Conservation (phyloP, 208 protist genomes). For the Angomonas deanei region DNA sequence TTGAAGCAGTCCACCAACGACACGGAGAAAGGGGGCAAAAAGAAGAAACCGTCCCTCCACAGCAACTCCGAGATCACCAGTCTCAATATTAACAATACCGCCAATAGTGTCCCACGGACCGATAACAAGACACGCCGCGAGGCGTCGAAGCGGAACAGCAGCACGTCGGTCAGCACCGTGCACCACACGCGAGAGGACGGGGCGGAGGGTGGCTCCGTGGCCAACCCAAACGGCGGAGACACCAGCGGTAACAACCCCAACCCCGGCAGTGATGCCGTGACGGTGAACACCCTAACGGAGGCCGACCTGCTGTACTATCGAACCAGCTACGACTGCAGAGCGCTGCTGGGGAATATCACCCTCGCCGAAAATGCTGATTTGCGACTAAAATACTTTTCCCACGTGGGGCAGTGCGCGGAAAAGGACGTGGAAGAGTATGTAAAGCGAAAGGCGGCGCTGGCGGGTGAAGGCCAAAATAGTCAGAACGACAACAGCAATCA, state of each 20-base stretch:
- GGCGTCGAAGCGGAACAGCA: not conserved
- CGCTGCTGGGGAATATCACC: not conserved
- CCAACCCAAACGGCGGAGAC: too few relatives aligned
- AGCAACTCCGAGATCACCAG: not conserved
- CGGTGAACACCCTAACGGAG: not conserved
- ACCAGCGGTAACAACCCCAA: not conserved
- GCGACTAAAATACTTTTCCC: not conserved
- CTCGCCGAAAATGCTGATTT: not conserved
- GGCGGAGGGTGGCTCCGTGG: not conserved
- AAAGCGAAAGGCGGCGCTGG: too few relatives aligned
- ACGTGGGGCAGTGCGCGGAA: not conserved
- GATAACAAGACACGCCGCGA: not conserved
- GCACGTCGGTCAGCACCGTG: not conserved
- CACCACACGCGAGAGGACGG: not conserved
- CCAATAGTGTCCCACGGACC: not conserved
- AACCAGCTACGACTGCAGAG: constrained; percentile 1
- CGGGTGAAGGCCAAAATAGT: too few relatives aligned
- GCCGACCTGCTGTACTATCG: not conserved
- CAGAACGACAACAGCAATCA: not conserved
- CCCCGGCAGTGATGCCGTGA: not conserved
- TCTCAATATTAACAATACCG: not conserved
- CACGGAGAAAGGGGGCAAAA: not conserved
- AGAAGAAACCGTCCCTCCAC: not conserved
- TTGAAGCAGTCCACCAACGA: not conserved
- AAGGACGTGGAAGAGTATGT: not conserved